phyloP scores from a whole-genome alignment of 1,284 basidiomycete species.

The Macrocybe sp. region DNA sequence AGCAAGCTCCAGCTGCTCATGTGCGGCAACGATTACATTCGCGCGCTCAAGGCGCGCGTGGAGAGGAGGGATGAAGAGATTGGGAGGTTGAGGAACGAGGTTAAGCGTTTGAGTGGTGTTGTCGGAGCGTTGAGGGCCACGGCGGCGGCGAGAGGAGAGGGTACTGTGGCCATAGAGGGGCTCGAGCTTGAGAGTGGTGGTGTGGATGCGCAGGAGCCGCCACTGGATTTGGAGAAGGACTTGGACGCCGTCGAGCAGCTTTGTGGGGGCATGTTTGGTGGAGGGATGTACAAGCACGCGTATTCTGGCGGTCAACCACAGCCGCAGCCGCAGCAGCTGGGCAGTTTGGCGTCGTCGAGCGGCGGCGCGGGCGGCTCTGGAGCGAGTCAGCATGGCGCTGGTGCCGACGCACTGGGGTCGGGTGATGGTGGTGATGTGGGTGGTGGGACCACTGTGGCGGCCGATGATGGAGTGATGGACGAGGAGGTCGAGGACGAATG shows the following conservation, averaged over 20 bases:
- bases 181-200: background rate
- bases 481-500: background rate
- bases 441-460: background rate
- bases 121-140: conserved; percentile 24
- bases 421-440: conserved; percentile 1
- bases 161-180: conserved; percentile 7
- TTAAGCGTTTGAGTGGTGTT: conserved; percentile 53
- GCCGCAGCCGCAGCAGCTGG: background rate
- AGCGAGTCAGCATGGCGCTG: too few relatives aligned
- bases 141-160: conserved; percentile 19
- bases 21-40: conserved; percentile 86
- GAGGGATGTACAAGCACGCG: too few relatives aligned
- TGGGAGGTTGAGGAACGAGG: conserved; percentile 61
- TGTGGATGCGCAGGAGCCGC: conserved; percentile 30
- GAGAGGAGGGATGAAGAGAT: conserved; percentile 85
- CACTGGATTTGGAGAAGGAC: conserved; percentile 39
- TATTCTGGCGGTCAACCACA: too few relatives aligned
- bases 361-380: too few relatives aligned
- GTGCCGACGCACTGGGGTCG: background rate
- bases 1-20: conserved; percentile 91
- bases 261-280: background rate
- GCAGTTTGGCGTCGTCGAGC: too few relatives aligned
- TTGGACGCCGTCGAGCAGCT: conserved; percentile 31
- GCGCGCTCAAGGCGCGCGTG: conserved; percentile 71
- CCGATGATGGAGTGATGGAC: background rate